Conservation (phyloP, 2,329 filamentous ascomycete genomes). For the Trichoderma brevicompactum region DNA sequence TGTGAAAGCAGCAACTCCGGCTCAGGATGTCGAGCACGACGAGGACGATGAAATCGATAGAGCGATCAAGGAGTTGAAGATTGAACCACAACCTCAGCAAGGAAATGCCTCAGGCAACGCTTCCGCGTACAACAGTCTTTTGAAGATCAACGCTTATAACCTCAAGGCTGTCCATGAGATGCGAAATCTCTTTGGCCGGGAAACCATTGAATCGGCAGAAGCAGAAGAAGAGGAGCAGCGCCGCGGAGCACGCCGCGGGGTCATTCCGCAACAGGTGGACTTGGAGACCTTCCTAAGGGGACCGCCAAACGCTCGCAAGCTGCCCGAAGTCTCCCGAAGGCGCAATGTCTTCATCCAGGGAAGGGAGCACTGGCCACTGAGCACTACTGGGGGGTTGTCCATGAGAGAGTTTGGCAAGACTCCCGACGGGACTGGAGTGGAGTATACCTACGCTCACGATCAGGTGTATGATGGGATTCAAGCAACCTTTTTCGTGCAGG, state of each 20-base stretch:
- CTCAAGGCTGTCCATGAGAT: conserved; percentile 92
- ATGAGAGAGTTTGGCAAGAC: conserved; percentile 66
- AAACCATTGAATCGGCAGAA: conserved; percentile 59
- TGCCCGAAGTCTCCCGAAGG: conserved; percentile 72
- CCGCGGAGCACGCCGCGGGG: conserved; percentile 41
- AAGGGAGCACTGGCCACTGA: conserved; percentile 83
- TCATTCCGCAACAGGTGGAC: conserved; percentile 57
- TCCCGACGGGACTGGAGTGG: conserved; percentile 58
- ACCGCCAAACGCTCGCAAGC: conserved; percentile 60
- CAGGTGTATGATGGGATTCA: conserved; percentile 75
- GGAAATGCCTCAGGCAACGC: conserved; percentile 25
- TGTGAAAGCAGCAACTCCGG: conserved; percentile 35
- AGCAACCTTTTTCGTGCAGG: conserved; percentile 73
- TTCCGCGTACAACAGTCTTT: conserved; percentile 46
- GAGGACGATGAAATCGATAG: conserved; percentile 60
- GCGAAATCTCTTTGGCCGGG: conserved; percentile 64
- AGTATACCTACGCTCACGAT: conserved; percentile 81
- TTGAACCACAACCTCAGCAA: conserved; percentile 35
- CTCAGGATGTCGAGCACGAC: conserved; percentile 31
- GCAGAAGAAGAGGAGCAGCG: conserved; percentile 54
- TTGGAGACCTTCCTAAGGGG: conserved; percentile 59
- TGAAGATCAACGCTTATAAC: conserved; percentile 65
- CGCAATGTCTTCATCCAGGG: conserved; percentile 85
- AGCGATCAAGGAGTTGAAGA: conserved; percentile 55
- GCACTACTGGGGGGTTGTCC: conserved; percentile 77